phyloP scores from a whole-genome alignment of 2,329 filamentous ascomycete species.

The Colletotrichum camelliae region DNA sequence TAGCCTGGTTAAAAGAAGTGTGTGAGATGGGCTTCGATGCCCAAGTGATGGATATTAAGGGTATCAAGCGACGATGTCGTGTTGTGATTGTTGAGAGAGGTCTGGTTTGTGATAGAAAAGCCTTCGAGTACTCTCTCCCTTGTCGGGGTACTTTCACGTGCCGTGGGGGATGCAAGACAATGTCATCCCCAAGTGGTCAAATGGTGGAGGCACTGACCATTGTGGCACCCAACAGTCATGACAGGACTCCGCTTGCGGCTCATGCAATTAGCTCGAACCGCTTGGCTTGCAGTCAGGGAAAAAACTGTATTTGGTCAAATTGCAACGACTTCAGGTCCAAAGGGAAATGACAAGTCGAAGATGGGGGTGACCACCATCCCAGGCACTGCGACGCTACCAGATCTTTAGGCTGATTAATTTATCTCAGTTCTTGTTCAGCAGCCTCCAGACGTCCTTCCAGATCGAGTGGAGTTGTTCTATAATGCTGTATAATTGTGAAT shows the following conservation, averaged over 20 bases:
- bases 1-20: background rate
- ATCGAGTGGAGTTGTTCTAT: slow-evolving; percentile 15
- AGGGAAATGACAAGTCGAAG: background rate
- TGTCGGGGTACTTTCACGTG: background rate
- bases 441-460: background rate
- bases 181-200: background rate
- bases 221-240: background rate
- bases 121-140: background rate
- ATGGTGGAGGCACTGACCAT: background rate
- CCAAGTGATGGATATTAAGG: background rate
- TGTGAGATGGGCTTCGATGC: background rate
- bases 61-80: background rate
- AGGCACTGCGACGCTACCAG: background rate
- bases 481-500: background rate
- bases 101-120: background rate
- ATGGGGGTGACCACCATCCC: background rate
- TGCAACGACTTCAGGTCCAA: background rate
- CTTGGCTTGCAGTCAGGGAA: too few relatives aligned
- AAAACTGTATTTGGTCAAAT: background rate
- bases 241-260: background rate
- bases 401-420: background rate
- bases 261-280: background rate
- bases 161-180: background rate
- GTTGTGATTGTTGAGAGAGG: background rate
- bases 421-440: background rate